These are phyloP conservation scores for Fusarium begoniae DNA, from an alignment of 2,329 filamentous ascomycete species.

Conservation along the genomic window DNA sequence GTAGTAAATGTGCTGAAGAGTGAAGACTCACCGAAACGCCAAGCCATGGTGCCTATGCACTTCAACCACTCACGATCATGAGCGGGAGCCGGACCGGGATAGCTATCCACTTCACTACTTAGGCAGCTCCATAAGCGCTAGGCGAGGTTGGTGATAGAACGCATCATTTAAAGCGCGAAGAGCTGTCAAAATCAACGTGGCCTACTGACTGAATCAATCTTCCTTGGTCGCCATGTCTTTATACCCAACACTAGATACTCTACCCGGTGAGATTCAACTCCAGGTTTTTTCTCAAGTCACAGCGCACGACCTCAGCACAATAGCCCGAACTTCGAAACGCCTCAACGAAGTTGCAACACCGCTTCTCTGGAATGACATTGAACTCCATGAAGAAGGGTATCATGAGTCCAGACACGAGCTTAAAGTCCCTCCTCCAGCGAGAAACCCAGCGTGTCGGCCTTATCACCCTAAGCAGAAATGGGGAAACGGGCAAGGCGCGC, in stretches of 20 bases:
- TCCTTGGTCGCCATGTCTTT: not conserved
- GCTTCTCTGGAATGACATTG: constrained; percentile 27
- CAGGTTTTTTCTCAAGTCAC: not conserved
- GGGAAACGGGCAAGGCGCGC: not conserved
- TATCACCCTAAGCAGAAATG: not conserved
- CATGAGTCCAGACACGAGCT: constrained; percentile 8
- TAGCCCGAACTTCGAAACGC: not conserved
- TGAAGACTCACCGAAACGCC: not conserved
- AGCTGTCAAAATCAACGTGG: not conserved
- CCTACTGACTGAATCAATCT: no score
- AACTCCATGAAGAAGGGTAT: constrained; percentile 14
- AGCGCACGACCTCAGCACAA: not conserved
- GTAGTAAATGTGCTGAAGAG: not conserved
- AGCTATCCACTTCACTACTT: not conserved
- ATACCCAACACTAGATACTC: rapidly evolving
- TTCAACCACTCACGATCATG: not conserved
- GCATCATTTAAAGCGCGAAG: not conserved
- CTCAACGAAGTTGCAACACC: constrained; percentile 1
- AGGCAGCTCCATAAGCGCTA: not conserved
- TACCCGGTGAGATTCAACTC: constrained; percentile 6
- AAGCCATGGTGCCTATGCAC: not conserved
- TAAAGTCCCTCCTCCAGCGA: not conserved
- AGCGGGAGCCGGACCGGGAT: not conserved
- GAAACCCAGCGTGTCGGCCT: not conserved
- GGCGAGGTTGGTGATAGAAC: not conserved